phyloP scores from a whole-genome alignment of 2,329 filamentous ascomycete genomes.

The Diplodia mutila region DNA sequence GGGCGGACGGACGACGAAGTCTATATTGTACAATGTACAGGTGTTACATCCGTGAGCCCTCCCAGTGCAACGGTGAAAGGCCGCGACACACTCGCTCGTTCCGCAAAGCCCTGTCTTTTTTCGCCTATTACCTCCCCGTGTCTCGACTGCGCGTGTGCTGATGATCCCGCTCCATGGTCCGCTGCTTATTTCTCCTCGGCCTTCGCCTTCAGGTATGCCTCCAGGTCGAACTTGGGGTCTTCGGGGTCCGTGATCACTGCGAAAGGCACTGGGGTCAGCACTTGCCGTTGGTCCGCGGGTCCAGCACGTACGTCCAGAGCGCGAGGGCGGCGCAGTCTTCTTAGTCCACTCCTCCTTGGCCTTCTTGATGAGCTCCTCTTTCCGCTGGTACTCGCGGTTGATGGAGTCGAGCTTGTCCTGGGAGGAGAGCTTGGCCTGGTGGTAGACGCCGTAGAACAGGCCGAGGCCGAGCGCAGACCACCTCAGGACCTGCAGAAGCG shows the following conservation, averaged over 20 bases:
- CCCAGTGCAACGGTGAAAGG: conserved; percentile 13
- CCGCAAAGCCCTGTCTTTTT: conserved; percentile 22
- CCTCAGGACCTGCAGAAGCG: conserved; percentile 76
- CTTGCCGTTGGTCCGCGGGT: background rate
- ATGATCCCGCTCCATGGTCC: background rate
- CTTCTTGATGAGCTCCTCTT: conserved; percentile 87
- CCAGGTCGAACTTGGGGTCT: conserved; percentile 90
- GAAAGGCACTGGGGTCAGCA: background rate
- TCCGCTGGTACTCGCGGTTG: conserved; percentile 85
- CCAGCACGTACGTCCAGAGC: conserved; percentile 44
- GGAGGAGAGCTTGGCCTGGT: conserved; percentile 80
- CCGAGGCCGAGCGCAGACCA: conserved; percentile 92
- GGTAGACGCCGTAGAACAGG: conserved; percentile 93
- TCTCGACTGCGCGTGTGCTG: conserved; percentile 8
- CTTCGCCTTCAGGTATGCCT: conserved; percentile 75
- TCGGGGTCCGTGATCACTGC: conserved; percentile 64
- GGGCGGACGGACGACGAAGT: conserved; percentile 30
- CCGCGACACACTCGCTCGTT: conserved; percentile 32
- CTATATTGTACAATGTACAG: conserved; percentile 50
- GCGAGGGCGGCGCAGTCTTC: conserved; percentile 62
- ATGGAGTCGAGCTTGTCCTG: conserved; percentile 70
- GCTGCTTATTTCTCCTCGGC: conserved; percentile 44
- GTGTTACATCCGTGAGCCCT: conserved; percentile 36
- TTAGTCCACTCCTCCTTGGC: conserved; percentile 90
- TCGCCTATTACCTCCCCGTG: conserved; percentile 17